These are phyloP conservation scores for Ustilago hordei DNA, from an alignment of 1,284 basidiomycete genomes.

Conservation along the genomic window DNA sequence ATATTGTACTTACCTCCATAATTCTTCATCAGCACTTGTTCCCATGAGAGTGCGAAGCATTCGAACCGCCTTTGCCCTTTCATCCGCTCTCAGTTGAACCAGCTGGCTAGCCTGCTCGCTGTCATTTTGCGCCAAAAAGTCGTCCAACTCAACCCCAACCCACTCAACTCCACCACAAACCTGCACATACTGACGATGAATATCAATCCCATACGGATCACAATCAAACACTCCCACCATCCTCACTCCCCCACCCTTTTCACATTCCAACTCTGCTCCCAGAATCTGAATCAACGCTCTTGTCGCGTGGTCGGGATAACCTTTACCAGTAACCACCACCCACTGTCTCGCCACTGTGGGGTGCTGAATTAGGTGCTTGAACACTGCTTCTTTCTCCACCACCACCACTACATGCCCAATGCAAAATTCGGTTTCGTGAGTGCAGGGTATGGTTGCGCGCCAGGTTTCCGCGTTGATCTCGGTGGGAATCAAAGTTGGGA, in stretches of 20 bases:
- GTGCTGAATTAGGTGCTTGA: slow-evolving; percentile 36
- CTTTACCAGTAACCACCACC: slow-evolving; percentile 48
- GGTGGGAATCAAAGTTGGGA: slow-evolving; percentile 11
- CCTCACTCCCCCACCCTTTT: not conserved
- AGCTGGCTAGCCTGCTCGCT: not conserved
- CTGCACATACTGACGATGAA: slow-evolving; percentile 23
- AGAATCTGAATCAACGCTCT: slow-evolving; percentile 29
- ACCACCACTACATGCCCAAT: slow-evolving; percentile 45
- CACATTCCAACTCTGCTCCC: not conserved
- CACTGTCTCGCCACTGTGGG: not conserved
- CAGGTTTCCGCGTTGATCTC: slow-evolving; percentile 11
- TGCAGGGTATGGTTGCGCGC: slow-evolving; percentile 10
- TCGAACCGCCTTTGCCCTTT: slow-evolving; percentile 38
- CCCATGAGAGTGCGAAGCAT: slow-evolving; percentile 18
- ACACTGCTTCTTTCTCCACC: slow-evolving; percentile 64
- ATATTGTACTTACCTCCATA: not conserved
- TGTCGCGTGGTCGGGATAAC: slow-evolving; percentile 60
- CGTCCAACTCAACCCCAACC: slow-evolving; percentile 27
- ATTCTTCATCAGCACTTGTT: not conserved
- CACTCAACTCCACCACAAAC: slow-evolving; percentile 5
- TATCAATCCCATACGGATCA: slow-evolving; percentile 62
- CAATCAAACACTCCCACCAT: slow-evolving; percentile 26
- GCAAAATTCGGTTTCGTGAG: not conserved
- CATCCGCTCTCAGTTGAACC: slow-evolving; percentile 26
- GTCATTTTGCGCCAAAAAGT: slow-evolving; percentile 10